Evolutionary conservation across 345 rosid genomes (phyloP).

Genomic region (Brassica juncea): DNA sequence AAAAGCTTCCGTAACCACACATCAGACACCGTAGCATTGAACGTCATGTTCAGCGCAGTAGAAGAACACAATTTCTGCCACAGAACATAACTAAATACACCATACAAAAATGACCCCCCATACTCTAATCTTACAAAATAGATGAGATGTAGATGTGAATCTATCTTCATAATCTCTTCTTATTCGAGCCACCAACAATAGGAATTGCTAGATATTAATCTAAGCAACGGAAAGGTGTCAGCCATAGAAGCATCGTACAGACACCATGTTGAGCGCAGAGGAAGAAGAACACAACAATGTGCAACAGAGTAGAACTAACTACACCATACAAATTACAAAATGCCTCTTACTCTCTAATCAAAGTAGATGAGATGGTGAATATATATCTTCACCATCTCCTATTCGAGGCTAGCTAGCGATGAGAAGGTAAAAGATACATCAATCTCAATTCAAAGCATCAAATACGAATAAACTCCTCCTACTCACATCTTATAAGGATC

Average conservation of each 20-base stretch:
- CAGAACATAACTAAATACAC: background rate
- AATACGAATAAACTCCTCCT: constrained; percentile 6
- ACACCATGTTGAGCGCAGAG: background rate
- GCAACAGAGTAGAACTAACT: background rate
- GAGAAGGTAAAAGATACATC: constrained; percentile 1
- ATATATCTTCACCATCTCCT: background rate
- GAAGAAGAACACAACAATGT: background rate
- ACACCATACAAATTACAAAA: background rate
- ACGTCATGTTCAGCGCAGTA: background rate
- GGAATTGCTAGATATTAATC: background rate
- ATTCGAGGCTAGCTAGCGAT: background rate
- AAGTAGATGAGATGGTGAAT: background rate
- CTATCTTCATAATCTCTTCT: background rate
- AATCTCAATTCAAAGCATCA: constrained; percentile 4
- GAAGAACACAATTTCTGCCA: constrained; percentile 9
- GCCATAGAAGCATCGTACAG: background rate
- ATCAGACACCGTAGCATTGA: background rate
- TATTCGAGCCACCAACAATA: background rate
- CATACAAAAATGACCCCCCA: background rate
- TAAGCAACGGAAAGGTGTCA: background rate
- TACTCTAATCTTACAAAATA: background rate
- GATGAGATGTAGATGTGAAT: background rate
- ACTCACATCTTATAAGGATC: constrained; percentile 91
- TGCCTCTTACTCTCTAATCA: background rate
- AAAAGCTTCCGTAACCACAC: background rate